phyloP scores from a whole-genome alignment of 768 basidiomycete species.

The Daedaleopsis sinensis region DNA sequence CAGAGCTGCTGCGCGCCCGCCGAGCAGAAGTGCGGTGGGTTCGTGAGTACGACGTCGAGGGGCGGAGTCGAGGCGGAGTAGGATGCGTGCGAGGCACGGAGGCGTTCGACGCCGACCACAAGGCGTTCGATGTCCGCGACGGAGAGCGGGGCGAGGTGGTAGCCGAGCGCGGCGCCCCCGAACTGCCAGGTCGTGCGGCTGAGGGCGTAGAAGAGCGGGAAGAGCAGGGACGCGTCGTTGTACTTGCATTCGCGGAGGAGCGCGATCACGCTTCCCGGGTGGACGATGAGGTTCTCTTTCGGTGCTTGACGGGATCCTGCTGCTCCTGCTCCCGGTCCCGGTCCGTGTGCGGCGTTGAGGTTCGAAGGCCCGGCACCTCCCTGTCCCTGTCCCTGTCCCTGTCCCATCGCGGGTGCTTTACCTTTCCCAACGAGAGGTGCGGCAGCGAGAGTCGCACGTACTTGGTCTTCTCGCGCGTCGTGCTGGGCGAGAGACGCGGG shows the following conservation, averaged over 20 bases:
- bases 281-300: conserved; percentile 24
- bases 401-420: no score
- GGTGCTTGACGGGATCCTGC: background rate
- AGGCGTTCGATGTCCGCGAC: conserved; percentile 27
- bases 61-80: conserved; percentile 2
- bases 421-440: no score
- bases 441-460: conserved; percentile 8
- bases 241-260: conserved; percentile 29
- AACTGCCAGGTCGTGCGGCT: conserved; percentile 27
- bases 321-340: no score
- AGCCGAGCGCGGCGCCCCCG: conserved; percentile 19
- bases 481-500: conserved; percentile 29
- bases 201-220: conserved; percentile 33
- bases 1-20: conserved; percentile 5
- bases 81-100: conserved; percentile 19
- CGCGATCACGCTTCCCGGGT: conserved; percentile 28
- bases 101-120: conserved; percentile 24
- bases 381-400: no score
- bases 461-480: conserved; percentile 26
- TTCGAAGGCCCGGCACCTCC: background rate
- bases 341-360: background rate
- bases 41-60: conserved; percentile 1
- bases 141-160: conserved; percentile 26
- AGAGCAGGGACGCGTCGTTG: conserved; percentile 19
- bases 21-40: conserved; percentile 13